Evolutionary conservation across 257 asterid species (phyloP).

Genomic region (Solanum piurae): DNA sequence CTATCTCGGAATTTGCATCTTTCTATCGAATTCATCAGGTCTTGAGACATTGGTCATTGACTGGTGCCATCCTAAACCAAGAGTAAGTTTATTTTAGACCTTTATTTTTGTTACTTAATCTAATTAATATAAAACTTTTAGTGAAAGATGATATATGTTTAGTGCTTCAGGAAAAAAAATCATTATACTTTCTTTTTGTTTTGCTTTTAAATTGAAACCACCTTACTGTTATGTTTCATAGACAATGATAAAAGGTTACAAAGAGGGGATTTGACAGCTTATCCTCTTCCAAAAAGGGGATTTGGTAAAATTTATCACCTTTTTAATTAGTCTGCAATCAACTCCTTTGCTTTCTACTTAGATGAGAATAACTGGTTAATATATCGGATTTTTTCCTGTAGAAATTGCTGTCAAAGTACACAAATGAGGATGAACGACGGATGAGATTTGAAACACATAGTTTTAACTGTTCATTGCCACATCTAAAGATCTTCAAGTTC

Average conservation of each 20-base stretch:
- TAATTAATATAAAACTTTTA: background rate
- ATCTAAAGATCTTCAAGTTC: background rate
- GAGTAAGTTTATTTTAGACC: background rate
- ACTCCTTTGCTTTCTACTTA: background rate
- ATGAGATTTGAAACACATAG: background rate
- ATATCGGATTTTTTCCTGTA: background rate
- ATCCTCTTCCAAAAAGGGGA: background rate
- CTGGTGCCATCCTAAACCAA: background rate
- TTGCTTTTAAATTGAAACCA: background rate
- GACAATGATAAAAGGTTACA: background rate
- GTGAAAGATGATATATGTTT: background rate
- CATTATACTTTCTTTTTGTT: background rate
- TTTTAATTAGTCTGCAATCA: background rate
- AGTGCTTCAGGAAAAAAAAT: background rate
- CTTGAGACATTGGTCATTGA: background rate
- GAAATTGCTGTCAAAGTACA: background rate
- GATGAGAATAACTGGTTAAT: background rate
- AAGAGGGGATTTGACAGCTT: background rate
- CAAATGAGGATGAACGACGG: background rate
- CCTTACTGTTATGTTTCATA: background rate
- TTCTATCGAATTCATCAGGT: background rate
- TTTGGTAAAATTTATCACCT: background rate
- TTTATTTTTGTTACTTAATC: background rate
- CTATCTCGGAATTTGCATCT: no score
- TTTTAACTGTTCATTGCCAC: background rate